Base-by-base conservation (phyloP, 495 filamentous ascomycete species). In the Haplographium delicatum region DNA sequence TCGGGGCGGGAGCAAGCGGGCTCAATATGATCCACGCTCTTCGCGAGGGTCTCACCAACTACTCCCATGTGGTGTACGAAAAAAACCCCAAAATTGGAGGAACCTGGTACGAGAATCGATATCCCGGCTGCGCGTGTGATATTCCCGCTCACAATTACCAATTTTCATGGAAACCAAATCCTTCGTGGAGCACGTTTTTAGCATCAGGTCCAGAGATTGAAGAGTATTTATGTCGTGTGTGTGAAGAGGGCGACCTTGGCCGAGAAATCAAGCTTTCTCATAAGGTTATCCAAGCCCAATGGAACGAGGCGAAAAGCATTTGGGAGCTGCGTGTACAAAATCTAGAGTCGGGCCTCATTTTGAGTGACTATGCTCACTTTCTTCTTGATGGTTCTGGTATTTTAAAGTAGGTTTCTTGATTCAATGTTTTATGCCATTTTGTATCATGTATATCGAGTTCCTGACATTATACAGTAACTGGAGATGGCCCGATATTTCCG, bases 1-100 rank as follows among this genome's bases (percentile, higher is more conserved):
- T 54, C 20, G 51, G 51, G 3, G 51, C 51, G 1, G 51, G 51
- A 15, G 51, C 51, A 1, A 47, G 41, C 16, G 44, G 44, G 4
- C 15, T 54, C 1, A 54, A 49, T 30, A 48, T 54, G 35, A 45
- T 45, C 27, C 20, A 26, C 15, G 42, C 41, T 10, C 24, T 53
- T 11, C 20, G 43, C 3, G 23, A 25, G 1, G 18, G 15, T 13
- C 57, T 60, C 10, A 59, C 65, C 40, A 46, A 59, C 43, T 68
- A 68, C 45, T 74, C 84, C 8, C 68, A 84, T 15, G 72, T 75
- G 25, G 73, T 88, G 33, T 93, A 88, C 63, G 87, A 91, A 60
- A 90, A 90, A 74, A 91, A 90, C 54, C 62, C 62, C 1, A 83
- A 84, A 41, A 71, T 80, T 44, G 78, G 76, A 11, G 78, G 78